phyloP scores from a whole-genome alignment of 257 asterid genomes.

The Apocynum venetum region DNA sequence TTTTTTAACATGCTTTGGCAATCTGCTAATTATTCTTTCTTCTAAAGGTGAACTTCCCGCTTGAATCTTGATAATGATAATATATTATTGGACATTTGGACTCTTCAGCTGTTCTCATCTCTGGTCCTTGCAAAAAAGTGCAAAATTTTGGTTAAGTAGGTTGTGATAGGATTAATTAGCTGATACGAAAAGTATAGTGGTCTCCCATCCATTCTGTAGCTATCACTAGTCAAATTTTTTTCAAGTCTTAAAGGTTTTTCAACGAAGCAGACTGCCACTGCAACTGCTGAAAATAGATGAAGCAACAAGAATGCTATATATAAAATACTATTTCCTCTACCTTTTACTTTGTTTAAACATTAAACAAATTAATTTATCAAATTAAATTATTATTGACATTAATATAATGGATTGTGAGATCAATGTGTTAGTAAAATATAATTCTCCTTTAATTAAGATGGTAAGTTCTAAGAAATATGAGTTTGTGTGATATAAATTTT shows the following conservation, averaged over 20 bases:
- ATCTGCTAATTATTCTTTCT: not conserved
- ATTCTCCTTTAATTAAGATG: too few relatives aligned
- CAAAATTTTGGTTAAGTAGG: not conserved
- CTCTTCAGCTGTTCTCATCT: not conserved
- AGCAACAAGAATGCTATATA: conserved; percentile 16
- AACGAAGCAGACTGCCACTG: conserved; percentile 27
- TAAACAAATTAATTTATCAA: too few relatives aligned
- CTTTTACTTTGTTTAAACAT: too few relatives aligned
- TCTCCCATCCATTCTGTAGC: conserved; percentile 11
- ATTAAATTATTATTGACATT: too few relatives aligned
- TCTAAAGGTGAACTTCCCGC: not conserved
- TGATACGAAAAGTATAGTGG: not conserved
- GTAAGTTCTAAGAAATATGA: too few relatives aligned
- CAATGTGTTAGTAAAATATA: too few relatives aligned
- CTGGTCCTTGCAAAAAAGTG: not conserved
- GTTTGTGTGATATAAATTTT: too few relatives aligned
- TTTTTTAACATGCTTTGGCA: not conserved
- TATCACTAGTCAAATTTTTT: not conserved
- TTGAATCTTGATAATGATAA: not conserved
- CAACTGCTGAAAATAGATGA: conserved; percentile 36
- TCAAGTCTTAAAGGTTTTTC: not conserved
- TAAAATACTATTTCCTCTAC: too few relatives aligned
- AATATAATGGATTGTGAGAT: too few relatives aligned
- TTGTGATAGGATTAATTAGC: not conserved
- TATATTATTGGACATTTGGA: not conserved